Base-by-base conservation (phyloP, 2,329 filamentous ascomycete genomes). In the Alternaria postmessia region DNA sequence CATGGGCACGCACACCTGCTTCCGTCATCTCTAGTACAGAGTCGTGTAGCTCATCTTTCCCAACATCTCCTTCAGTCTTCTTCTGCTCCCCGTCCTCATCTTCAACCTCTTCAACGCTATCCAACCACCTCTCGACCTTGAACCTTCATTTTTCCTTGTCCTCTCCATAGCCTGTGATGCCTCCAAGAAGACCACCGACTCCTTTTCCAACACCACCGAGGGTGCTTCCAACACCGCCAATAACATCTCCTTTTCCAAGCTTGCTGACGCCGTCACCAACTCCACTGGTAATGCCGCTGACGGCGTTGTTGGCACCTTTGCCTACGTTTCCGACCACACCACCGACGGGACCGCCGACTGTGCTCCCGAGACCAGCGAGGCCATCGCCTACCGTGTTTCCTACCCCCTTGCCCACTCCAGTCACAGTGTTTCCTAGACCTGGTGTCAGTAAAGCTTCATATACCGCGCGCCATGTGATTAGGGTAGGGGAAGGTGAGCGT, bases 231-330 rank as follows among this genome's bases (percentile, higher is more conserved):
- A 82, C 63, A 3, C 80, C 80, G 2, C 81, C 81, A 24, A 82
- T 69, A 2, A 83, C 68, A 66, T 83, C 79, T 1, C 81, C 81
- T 47, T 78, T 79, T 1, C 81, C 80, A 2, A 83, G 53, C 63
- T 81, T 81, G 3, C 77, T 78, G 5, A 83, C 79, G 1, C 81
- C 80, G n/a, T 80, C 79, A 5, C 81, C 81, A 3, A 83, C 49
- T 3, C 81, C 81, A 4, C 77, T 72, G 2, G 79, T 80, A 24
- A 81, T 73, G 2, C 79, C 79, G 5, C 71, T 69, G 2, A 81
- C 79, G 7, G 79, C 79, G 59, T 81, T 76, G 4, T 76, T 76
- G 5, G 79, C 76, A 3, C 80, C 75, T 53, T 81, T 81, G 2
- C 79, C 80, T 3, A 81, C 76, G 18, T 80, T 80, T 36, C 76